Conservation (phyloP, 331 rosid genomes). For the Ulmus americana region DNA sequence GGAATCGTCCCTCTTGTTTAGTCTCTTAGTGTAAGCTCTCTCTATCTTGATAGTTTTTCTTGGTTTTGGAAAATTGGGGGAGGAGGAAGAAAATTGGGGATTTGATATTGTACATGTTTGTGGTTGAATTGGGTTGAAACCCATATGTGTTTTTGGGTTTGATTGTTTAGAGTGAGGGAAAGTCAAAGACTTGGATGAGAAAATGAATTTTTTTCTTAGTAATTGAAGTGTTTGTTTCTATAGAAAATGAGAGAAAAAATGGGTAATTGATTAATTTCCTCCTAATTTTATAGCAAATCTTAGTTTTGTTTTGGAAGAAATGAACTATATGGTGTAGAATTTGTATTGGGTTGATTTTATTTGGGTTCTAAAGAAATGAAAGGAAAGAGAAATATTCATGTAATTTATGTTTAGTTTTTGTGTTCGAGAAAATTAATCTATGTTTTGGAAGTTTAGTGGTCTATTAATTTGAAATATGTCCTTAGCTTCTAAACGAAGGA, state of each 20-base stretch:
- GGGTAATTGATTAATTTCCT: neutral
- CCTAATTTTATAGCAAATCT: neutral
- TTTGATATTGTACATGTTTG: neutral
- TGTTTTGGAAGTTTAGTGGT: neutral
- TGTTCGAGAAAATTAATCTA: neutral
- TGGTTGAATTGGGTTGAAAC: neutral
- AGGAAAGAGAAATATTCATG: neutral
- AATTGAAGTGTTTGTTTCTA: neutral
- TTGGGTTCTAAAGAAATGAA: neutral
- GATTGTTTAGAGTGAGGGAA: slow-evolving; percentile 4
- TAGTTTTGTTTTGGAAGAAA: too few relatives aligned
- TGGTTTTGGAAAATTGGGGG: slow-evolving; percentile 11
- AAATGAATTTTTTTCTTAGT: neutral
- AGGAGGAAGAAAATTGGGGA: neutral
- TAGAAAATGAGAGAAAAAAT: neutral
- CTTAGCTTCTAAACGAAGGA: neutral
- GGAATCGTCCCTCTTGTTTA: slow-evolving; percentile 92
- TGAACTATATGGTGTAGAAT: too few relatives aligned
- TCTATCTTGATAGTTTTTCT: slow-evolving; percentile 9
- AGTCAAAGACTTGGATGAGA: too few relatives aligned
- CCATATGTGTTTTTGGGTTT: neutral
- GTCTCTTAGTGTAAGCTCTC: slow-evolving; percentile 74
- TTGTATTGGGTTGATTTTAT: too few relatives aligned
- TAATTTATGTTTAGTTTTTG: neutral
- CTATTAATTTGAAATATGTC: neutral